Base-by-base conservation (phyloP, 768 basidiomycete species). In the Russula sp. region DNA sequence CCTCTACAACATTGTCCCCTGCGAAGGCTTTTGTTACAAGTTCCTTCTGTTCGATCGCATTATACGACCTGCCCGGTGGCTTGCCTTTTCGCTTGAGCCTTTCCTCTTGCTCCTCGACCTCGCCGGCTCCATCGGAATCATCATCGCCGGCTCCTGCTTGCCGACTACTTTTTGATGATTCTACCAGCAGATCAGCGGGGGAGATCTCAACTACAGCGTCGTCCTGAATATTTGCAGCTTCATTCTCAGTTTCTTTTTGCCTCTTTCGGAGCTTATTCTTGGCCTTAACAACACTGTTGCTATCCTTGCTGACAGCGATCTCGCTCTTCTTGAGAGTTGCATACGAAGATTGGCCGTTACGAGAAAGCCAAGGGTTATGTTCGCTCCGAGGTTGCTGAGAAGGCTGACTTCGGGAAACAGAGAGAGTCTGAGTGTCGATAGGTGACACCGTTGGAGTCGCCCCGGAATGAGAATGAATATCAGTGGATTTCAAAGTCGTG, bases 11-110 rank as follows among this genome's bases (percentile, higher is more conserved):
- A 67, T 98, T 92, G 73, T 99, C 97, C 2, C 94, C 95, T 1
- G 95, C 96, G 77, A 99, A 99, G 0, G 97, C 97, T 59, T 86
- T 85, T 1, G 94, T 91, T 13, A 99, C 94, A 13, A 98, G 79
- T 67, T 98, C 94, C 44, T 91, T 81, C 73, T 98, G 96, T 72
- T 90, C 80, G 75, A 98, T 94, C 0, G 90, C 89, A 57, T 80
- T 82, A 0, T 83, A 72, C 27, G 71, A 73, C 47, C 68, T 57
- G 56, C 75, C 71, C 39, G 78, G 14, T 20, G 6, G 20, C 13
- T 61, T 84, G 60, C 71, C 77, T 70, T 80, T 85, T 48, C 73
- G 70, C 67, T 77, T 83, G 1, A 80, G 69, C 0, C 70, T 70
- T 49, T 76, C 75, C 69, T 89, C 89, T 68, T 89, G 90, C 31